A percentile compares a stretch with the other conserved stretches of the same genome.
Evolutionary conservation across 2,329 filamentous ascomycete species (phyloP).

Genomic region (Boeremia lycopersici): DNA sequence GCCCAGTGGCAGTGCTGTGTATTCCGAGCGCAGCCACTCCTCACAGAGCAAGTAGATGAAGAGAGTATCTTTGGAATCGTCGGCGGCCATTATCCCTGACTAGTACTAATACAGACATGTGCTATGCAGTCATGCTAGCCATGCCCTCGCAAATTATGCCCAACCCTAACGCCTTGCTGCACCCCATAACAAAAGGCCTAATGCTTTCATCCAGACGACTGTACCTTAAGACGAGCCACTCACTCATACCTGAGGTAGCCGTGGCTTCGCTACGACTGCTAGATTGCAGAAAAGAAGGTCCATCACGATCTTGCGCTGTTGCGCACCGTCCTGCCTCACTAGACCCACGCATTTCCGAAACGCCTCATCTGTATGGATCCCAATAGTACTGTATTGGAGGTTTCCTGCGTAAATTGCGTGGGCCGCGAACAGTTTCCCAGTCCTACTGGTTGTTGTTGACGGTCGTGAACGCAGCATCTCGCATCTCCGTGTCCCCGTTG

Average conservation of each 20-base stretch:
- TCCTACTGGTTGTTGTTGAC: slow-evolving; percentile 41
- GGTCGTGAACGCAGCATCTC: slow-evolving; percentile 47
- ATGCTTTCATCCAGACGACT: background rate
- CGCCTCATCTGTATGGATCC: background rate
- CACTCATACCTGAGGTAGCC: background rate
- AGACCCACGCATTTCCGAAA: background rate
- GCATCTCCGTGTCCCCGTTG: slow-evolving; percentile 52
- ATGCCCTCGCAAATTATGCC: background rate
- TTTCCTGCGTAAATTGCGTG: background rate
- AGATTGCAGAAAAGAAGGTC: background rate
- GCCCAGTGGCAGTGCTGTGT: slow-evolving; percentile 15
- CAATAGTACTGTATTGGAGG: background rate
- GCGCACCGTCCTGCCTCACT: background rate
- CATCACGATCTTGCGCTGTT: background rate
- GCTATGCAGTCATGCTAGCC: background rate
- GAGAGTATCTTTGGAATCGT: background rate
- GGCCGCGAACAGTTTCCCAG: background rate
- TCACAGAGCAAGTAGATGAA: background rate
- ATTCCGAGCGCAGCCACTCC: slow-evolving; percentile 1
- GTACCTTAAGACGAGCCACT: background rate
- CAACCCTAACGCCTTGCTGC: slow-evolving; percentile 6
- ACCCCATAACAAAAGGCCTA: background rate
- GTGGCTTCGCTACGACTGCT: background rate
- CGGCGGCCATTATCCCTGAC: background rate
- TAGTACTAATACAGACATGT: background rate